These are phyloP conservation scores for Protomyces macrosporus DNA, from an alignment of 1,139 yeast genomes.

Conservation along the genomic window DNA sequence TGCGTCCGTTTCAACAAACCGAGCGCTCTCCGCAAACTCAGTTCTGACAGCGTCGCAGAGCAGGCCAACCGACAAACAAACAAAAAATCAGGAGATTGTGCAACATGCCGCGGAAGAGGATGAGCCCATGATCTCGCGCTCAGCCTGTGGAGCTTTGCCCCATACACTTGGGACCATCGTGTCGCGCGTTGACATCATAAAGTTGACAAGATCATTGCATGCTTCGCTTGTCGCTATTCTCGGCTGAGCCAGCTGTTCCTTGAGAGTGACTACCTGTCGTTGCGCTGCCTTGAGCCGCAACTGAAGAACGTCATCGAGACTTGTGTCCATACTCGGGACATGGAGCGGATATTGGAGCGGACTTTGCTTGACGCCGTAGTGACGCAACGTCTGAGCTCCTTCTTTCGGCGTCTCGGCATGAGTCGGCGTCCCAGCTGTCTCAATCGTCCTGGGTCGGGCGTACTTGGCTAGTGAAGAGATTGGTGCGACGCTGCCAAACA, in stretches of 20 bases:
- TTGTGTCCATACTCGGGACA: not conserved
- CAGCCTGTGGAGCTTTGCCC: not conserved
- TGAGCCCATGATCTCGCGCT: not conserved
- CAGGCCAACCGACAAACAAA: no score
- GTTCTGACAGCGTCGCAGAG: no score
- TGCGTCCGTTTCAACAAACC: no score
- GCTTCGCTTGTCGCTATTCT: slow-evolving; percentile 6
- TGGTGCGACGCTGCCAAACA: not conserved
- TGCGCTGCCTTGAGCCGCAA: not conserved
- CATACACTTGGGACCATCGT: slow-evolving; percentile 14
- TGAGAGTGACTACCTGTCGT: not conserved
- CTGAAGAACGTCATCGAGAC: not conserved
- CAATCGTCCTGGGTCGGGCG: not conserved
- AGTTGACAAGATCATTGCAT: slow-evolving; percentile 3
- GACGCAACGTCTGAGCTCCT: no score
- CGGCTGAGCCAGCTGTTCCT: not conserved
- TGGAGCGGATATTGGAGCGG: not conserved
- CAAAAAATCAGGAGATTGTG: not conserved
- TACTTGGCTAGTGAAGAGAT: not conserved
- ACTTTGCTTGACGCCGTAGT: not conserved
- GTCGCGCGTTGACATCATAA: slow-evolving; percentile 5
- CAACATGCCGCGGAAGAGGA: not conserved
- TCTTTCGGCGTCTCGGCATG: not conserved
- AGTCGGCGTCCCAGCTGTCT: no score
- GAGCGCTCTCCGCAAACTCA: no score